phyloP scores from a whole-genome alignment of 2,329 filamentous ascomycete species.

The Diaporthe vexans region DNA sequence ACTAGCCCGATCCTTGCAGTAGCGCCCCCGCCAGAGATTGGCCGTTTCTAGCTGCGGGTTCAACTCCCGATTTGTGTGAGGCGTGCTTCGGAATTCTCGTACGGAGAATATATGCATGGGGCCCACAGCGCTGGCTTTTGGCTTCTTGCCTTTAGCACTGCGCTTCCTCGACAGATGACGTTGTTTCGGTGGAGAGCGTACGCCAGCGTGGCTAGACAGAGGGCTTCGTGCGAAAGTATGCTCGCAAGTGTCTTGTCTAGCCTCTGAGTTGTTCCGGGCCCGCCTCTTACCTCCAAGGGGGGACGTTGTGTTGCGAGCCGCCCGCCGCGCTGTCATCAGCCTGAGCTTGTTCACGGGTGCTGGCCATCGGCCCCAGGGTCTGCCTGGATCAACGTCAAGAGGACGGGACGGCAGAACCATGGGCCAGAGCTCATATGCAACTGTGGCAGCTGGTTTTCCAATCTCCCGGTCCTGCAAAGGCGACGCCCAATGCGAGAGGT shows the following conservation, averaged over 20 bases:
- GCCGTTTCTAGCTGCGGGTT: conserved; percentile 16
- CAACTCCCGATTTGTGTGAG: conserved; percentile 19
- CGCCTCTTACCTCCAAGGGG: conserved; percentile 9
- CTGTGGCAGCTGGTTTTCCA: conserved; percentile 5
- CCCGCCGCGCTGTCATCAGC: conserved; percentile 1
- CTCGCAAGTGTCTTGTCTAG: conserved; percentile 28
- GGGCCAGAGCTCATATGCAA: conserved; percentile 17
- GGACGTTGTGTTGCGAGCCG: conserved; percentile 13
- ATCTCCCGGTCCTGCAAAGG: background rate
- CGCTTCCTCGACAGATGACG: conserved; percentile 26
- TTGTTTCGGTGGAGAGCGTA: conserved; percentile 20
- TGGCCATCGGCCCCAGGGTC: background rate
- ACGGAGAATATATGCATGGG: conserved; percentile 26
- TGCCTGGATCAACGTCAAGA: background rate
- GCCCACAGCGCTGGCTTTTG: background rate
- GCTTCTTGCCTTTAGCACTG: background rate
- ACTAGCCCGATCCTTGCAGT: background rate
- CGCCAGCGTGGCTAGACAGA: conserved; percentile 24
- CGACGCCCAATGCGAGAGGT: conserved; percentile 4
- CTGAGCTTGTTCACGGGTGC: background rate
- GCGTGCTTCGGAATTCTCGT: conserved; percentile 9
- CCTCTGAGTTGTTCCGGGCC: conserved; percentile 22
- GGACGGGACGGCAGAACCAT: background rate
- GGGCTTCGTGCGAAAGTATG: conserved; percentile 18
- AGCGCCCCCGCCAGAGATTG: conserved; percentile 13